These are phyloP conservation scores for Spiromastix sp. DNA, from an alignment of 2,329 filamentous ascomycete species.

Conservation along the genomic window DNA sequence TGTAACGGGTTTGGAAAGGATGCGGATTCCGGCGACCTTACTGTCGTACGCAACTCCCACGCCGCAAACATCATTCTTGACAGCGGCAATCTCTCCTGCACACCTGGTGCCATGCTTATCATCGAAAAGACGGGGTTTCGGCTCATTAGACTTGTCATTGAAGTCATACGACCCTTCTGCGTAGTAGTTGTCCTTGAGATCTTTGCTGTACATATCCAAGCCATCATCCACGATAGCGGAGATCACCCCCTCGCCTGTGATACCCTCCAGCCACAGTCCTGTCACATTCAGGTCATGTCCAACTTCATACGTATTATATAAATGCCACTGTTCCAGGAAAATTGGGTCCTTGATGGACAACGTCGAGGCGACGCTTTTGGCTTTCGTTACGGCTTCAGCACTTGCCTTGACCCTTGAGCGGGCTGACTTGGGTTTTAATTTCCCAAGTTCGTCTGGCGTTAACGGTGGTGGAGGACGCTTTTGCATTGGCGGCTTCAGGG, in stretches of 20 bases:
- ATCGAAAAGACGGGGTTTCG: slow-evolving; percentile 70
- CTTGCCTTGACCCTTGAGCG: slow-evolving; percentile 19
- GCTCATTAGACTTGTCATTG: slow-evolving; percentile 72
- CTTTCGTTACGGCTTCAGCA: slow-evolving; percentile 45
- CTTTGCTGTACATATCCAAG: slow-evolving; percentile 87
- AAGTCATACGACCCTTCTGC: slow-evolving; percentile 90
- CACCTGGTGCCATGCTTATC: slow-evolving; percentile 90
- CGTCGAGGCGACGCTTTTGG: slow-evolving; percentile 49
- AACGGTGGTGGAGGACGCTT: slow-evolving; percentile 43
- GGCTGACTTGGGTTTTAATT: slow-evolving; percentile 8
- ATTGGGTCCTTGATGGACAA: slow-evolving; percentile 83
- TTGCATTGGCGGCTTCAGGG: slow-evolving; percentile 49
- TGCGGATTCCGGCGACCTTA: slow-evolving; percentile 82
- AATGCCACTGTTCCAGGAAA: slow-evolving; percentile 90
- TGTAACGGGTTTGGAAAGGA: slow-evolving; percentile 79
- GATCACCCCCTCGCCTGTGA: slow-evolving; percentile 80
- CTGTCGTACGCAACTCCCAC: slow-evolving; percentile 93
- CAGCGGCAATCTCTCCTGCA: slow-evolving; percentile 86
- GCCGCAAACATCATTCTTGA: slow-evolving; percentile 85
- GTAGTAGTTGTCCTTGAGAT: slow-evolving; percentile 90
- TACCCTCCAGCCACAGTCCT: slow-evolving; percentile 77
- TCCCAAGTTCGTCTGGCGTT: slow-evolving; percentile 4
- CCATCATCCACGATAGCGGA: slow-evolving; percentile 96
- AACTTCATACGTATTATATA: slow-evolving; percentile 68
- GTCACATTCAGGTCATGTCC: slow-evolving; percentile 97